phyloP scores from a whole-genome alignment of 2,329 filamentous ascomycete species.

The Didymella lethalis region DNA sequence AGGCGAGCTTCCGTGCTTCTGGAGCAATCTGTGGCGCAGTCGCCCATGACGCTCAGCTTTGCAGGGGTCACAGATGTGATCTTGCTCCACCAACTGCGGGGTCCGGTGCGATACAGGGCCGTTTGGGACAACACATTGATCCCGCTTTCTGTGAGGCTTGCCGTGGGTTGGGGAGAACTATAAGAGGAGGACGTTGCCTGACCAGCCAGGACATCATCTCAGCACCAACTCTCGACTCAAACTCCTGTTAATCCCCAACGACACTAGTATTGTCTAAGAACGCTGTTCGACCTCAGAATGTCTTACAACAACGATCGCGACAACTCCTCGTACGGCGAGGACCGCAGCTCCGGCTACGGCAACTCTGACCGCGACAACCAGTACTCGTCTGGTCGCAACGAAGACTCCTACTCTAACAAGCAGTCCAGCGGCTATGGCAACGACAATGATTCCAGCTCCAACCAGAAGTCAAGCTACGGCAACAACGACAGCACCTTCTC shows the following conservation, averaged over 20 bases:
- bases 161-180: neutral
- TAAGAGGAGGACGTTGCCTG: slow-evolving; percentile 6
- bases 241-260: neutral
- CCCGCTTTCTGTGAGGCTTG: slow-evolving; percentile 6
- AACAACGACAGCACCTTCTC: slow-evolving; percentile 10
- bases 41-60: slow-evolving; percentile 16
- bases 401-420: slow-evolving; percentile 21
- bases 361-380: slow-evolving; percentile 25
- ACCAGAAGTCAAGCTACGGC: slow-evolving; percentile 14
- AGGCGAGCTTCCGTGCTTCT: slow-evolving; percentile 9
- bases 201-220: neutral
- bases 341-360: slow-evolving; percentile 29
- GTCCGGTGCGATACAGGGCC: slow-evolving; percentile 11
- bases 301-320: slow-evolving; percentile 39
- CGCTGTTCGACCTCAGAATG: slow-evolving; percentile 21
- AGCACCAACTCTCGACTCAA: neutral
- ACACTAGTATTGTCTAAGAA: neutral
- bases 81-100: slow-evolving; percentile 23
- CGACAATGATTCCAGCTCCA: slow-evolving; percentile 13
- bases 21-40: slow-evolving; percentile 22
- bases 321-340: slow-evolving; percentile 25
- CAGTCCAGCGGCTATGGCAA: slow-evolving; percentile 12
- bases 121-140: slow-evolving; percentile 1
- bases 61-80: slow-evolving; percentile 15
- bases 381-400: slow-evolving; percentile 26